A percentile compares a stretch with the other conserved stretches of the same genome.
phyloP scores from a whole-genome alignment of 495 filamentous ascomycete species.

The Hypoxylon rickii region DNA sequence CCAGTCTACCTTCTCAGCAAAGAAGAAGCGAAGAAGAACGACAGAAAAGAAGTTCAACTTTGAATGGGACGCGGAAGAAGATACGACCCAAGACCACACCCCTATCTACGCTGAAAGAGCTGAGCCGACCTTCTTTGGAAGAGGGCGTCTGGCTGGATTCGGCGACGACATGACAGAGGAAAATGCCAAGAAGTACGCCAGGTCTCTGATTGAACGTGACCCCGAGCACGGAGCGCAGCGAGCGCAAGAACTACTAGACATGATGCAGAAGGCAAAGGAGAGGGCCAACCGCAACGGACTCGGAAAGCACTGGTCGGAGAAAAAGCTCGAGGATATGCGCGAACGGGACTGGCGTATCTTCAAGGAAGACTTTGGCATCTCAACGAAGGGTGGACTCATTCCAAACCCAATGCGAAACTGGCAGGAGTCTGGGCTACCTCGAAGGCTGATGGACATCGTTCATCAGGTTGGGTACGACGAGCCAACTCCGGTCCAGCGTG shows the following conservation, averaged over 20 bases:
- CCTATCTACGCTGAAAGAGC: constrained; percentile 76
- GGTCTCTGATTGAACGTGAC: constrained; percentile 78
- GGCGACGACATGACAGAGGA: constrained; percentile 75
- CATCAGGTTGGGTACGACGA: constrained; percentile 89
- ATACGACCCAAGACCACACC: constrained; percentile 88
- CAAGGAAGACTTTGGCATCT: constrained; percentile 99
- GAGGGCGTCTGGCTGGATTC: constrained; percentile 82
- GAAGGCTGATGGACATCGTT: constrained; percentile 80
- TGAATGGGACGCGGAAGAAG: constrained; percentile 96
- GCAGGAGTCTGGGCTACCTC: constrained; percentile 82
- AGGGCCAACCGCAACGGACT: constrained; percentile 73
- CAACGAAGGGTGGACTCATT: constrained; percentile 84
- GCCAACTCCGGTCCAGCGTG: constrained; percentile 89
- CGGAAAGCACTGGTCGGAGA: constrained; percentile 97
- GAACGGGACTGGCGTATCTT: constrained; percentile 99
- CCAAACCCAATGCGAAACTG: constrained; percentile 97
- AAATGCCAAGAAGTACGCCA: constrained; percentile 73
- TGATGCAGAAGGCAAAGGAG: constrained; percentile 65
- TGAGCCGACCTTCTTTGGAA: constrained; percentile 66
- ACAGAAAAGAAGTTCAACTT: constrained; percentile 99
- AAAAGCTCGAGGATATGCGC: constrained; percentile 92
- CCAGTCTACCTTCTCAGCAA: constrained; percentile 87
- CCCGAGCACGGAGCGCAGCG: constrained; percentile 75
- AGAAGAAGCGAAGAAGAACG: constrained; percentile 93
- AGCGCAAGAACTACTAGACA: constrained; percentile 82